Base-by-base conservation (phyloP, 2,329 filamentous ascomycete genomes). In the Microascus cirrosus region DNA sequence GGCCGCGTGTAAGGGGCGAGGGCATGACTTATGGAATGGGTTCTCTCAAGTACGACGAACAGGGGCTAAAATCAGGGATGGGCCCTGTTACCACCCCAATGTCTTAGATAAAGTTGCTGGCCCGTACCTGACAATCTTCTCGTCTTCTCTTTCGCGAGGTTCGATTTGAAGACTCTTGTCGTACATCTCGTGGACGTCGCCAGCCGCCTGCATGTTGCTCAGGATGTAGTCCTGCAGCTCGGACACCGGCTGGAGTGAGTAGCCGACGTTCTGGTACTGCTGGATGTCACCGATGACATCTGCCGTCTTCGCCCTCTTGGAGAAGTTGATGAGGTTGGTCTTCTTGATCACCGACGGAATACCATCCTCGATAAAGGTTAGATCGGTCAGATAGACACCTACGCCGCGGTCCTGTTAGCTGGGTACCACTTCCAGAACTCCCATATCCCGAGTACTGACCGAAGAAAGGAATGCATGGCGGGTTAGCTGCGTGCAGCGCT, bases 161-260 rank as follows among this genome's bases (percentile, higher is more conserved):
- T 99, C 94, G 60, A 99, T 86, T 67, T 86, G 81, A 74, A 99
- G 77, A 74, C 91, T 96, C 79, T 92, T 92, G 73, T 97, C 92
- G 77, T 97, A 99, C 94, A 97, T 97, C 77, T 97, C 93, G 71
- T 97, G 92, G 62, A 99, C 94, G 70, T 97, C 93, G 56, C 91
- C 89, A 3, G 94, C 93, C 34, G 87, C 87, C 74, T 95, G 88
- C 89, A 97, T 95, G 71, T 97, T 96, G 70, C 86, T 92, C 64
- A 96, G 75, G 63, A 99, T 96, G 73, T 97, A 99, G 65, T 97
- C 92, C 70, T 97, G 93, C 63, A 99, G 78, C 73, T 97, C 94
- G 1, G 86, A 82, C 18, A 99, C 93, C 0, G 91, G 82, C 68
- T 95, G 89, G 56, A 99, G 77, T 8, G 89, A 86, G 70, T 97